Base-by-base conservation (phyloP, 176 grass and related monocot genomes). In the Themeda triandra region DNA sequence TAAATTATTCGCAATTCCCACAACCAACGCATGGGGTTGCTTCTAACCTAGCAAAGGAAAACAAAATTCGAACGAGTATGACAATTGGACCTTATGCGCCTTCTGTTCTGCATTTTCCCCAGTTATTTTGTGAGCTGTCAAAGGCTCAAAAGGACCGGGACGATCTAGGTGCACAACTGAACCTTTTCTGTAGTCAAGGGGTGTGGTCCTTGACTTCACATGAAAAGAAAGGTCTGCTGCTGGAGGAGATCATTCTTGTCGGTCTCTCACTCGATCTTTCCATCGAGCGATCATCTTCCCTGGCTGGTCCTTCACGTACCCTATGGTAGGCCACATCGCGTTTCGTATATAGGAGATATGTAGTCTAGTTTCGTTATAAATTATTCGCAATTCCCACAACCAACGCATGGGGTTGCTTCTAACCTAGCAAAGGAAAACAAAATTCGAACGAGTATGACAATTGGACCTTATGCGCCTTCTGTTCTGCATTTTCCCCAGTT, bases 231-330 rank as follows among this genome's bases (percentile, higher is more conserved):
- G 75, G 21, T 84, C 63, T 29, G 13, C 71, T 19, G 45, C 71
- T 75, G 66, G 87, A 83, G 86, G 78, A 75, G 78, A 90, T 85
- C 85, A 85, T 93, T 81, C 91, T 76, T 93, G 88, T 93, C 88
- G 82, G 87, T 80, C 78, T n/a, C n/a, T 93, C 72, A 19, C 72
- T 85, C 74, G n/a, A n/a, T 87, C 77, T 67, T 46, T 78, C 10
- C 9, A 13, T 14, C 46, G 46, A 76, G 46, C 46, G 42, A 65
- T 73, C 66, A 76, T 67, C 82, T 74, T 65, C 76, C 39, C 64
- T 63, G 36, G 24, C 54, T 86, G 14, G 30, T 82, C 80, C 18
- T 60, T 64, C 71, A 90, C n/a, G n/a, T n/a, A n/a, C 71, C 71
- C 32, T 56, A 80, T 31, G 46, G 82, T 88, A 88, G 87, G 81